These are phyloP conservation scores for Lathyrus oleraceus DNA, from an alignment of 306 rosid species.

Conservation along the genomic window DNA sequence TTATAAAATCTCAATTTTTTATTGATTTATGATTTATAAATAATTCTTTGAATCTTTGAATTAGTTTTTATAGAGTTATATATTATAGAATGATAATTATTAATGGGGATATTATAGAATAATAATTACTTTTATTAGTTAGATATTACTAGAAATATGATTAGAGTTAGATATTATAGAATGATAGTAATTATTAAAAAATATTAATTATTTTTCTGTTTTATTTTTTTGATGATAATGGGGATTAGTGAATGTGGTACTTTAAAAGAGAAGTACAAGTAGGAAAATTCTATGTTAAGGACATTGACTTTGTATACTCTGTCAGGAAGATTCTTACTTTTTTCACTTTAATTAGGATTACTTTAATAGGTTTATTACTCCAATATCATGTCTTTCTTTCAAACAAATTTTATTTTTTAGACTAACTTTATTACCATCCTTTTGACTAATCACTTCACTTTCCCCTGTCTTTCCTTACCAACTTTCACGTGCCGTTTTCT, in stretches of 20 bases:
- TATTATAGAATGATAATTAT: no score
- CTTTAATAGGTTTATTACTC: not conserved
- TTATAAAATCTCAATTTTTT: no score
- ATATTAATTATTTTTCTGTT: no score
- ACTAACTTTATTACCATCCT: conserved; percentile 5
- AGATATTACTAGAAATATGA: no score
- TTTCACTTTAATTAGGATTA: conserved; percentile 5
- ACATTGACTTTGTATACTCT: conserved; percentile 45
- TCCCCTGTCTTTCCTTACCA: not conserved
- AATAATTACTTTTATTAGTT: no score
- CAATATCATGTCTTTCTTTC: not conserved
- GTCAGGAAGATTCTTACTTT: not conserved
- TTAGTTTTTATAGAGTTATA: no score
- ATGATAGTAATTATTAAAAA: no score
- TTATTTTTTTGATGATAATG: no score
- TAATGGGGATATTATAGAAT: no score
- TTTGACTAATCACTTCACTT: conserved; percentile 32
- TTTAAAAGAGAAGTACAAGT: conserved; percentile 42
- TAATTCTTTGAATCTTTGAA: no score
- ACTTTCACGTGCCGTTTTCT: conserved; percentile 32
- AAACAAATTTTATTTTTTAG: not conserved
- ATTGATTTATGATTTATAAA: no score
- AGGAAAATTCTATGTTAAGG: conserved; percentile 26
- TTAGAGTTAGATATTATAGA: no score
- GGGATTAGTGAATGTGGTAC: conserved; percentile 33